phyloP scores from a whole-genome alignment of 139 green algal species.

The Volvox africanus region DNA sequence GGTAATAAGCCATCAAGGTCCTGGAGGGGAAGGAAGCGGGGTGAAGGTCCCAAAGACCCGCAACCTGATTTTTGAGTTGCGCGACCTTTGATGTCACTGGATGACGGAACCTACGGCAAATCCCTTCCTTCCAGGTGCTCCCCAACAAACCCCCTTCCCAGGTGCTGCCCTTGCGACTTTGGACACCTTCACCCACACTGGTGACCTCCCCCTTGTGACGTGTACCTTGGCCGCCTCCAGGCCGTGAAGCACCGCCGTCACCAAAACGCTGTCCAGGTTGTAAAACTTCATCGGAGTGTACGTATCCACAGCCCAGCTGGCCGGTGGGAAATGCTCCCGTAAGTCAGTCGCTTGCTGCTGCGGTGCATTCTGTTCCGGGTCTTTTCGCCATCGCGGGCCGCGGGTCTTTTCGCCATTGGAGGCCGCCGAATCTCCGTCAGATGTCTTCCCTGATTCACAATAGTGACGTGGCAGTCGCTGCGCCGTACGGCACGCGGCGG shows the following conservation, averaged over 20 bases:
- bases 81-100: too few species aligned
- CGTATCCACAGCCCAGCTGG: conserved; percentile 34
- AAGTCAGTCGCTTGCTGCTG: background rate
- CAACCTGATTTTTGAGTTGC: too few species aligned
- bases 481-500: background rate
- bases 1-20: too few species aligned
- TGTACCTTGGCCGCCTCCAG: conserved; percentile 54
- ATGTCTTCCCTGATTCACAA: background rate
- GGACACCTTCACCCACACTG: background rate
- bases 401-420: background rate
- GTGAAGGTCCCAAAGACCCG: too few species aligned
- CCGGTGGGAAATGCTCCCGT: conserved; percentile 47
- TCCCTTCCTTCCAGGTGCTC: too few species aligned
- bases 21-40: too few species aligned
- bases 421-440: background rate
- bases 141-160: too few species aligned
- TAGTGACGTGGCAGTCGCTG: conserved; percentile 38
- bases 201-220: background rate
- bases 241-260: conserved; percentile 49
- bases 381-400: background rate
- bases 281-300: conserved; percentile 60
- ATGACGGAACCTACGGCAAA: too few species aligned
- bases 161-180: too few species aligned
- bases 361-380: background rate
- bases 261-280: conserved; percentile 36